phyloP scores from a whole-genome alignment of 306 rosid genomes.

The Gastrolobium villosum region DNA sequence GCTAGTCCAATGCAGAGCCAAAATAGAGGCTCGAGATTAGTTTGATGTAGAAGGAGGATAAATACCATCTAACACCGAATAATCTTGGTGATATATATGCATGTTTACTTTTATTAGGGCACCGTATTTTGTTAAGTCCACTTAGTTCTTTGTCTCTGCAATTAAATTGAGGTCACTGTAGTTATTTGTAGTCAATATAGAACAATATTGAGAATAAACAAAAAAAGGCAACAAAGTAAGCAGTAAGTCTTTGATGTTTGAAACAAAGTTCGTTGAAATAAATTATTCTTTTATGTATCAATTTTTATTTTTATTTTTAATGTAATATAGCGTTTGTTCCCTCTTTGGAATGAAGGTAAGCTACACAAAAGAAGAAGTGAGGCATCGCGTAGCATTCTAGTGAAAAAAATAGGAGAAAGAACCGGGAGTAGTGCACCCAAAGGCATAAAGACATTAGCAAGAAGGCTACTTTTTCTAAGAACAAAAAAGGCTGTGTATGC shows the following conservation, averaged over 20 bases:
- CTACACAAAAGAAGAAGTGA: constrained; percentile 39
- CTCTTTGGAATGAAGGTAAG: constrained; percentile 47
- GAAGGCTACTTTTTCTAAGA: constrained; percentile 41
- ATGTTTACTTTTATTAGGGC: constrained; percentile 9
- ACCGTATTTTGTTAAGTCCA: constrained; percentile 9
- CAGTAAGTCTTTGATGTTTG: too few species aligned
- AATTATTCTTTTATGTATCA: neutral
- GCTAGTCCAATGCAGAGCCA: constrained; percentile 20
- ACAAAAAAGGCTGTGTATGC: constrained; percentile 37
- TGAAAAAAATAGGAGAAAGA: constrained; percentile 46
- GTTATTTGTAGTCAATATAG: constrained; percentile 31
- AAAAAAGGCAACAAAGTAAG: too few species aligned
- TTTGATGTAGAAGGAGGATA: neutral
- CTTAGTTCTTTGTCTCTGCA: constrained; percentile 18
- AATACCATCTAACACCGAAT: neutral
- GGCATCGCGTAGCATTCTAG: constrained; percentile 35
- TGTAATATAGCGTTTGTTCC: constrained; percentile 20
- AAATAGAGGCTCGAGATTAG: constrained; percentile 29
- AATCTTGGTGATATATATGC: constrained; percentile 4
- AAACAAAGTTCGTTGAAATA: too few species aligned
- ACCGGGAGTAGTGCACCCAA: constrained; percentile 38
- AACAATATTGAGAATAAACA: constrained; percentile 3
- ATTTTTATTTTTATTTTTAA: too few species aligned
- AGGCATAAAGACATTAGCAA: constrained; percentile 44
- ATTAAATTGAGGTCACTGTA: constrained; percentile 33